phyloP scores from a whole-genome alignment of 2,329 filamentous ascomycete genomes.

The Colletotrichum tanaceti region DNA sequence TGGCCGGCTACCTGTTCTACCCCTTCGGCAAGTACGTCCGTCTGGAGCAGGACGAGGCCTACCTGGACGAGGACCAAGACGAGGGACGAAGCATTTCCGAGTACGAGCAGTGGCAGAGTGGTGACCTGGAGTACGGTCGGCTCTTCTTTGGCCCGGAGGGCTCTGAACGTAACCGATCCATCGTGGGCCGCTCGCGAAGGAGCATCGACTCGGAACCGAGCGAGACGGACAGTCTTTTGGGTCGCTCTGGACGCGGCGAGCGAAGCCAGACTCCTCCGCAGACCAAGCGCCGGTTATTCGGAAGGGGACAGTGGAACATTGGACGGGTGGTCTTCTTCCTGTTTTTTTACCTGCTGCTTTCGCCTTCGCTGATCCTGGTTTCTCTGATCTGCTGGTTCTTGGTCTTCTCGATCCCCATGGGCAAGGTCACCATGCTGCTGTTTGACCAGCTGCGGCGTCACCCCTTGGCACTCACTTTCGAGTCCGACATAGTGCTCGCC shows the following conservation, averaged over 20 bases:
- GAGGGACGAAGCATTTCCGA: constrained; percentile 98
- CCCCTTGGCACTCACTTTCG: constrained; percentile 91
- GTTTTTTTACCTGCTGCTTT: constrained; percentile 94
- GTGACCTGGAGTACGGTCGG: constrained; percentile 93
- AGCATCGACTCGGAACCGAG: constrained; percentile 87
- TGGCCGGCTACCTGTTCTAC: constrained; percentile 90
- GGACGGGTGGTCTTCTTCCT: constrained; percentile 95
- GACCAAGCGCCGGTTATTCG: constrained; percentile 88
- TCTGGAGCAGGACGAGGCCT: constrained; percentile 92
- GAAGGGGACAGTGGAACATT: constrained; percentile 93
- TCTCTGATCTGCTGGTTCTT: constrained; percentile 94
- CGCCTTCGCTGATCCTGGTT: constrained; percentile 85
- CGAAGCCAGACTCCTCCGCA: constrained; percentile 51
- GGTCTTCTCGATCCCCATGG: constrained; percentile 99
- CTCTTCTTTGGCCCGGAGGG: constrained; percentile 95
- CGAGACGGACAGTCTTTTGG: constrained; percentile 91
- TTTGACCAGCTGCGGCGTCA: constrained; percentile 93
- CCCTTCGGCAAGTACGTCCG: constrained; percentile 97
- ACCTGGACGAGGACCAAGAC: constrained; percentile 92
- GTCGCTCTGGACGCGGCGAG: constrained; percentile 66
- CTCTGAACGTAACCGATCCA: constrained; percentile 76
- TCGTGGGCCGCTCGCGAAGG: constrained; percentile 86
- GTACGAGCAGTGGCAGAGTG: constrained; percentile 99
- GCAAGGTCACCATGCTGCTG: constrained; percentile 89
- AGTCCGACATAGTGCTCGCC: constrained; percentile 82